Percentiles rank a stretch among this genome's conserved stretches.
phyloP scores from a whole-genome alignment of 441 rosid species.

The Daphne laureola region DNA sequence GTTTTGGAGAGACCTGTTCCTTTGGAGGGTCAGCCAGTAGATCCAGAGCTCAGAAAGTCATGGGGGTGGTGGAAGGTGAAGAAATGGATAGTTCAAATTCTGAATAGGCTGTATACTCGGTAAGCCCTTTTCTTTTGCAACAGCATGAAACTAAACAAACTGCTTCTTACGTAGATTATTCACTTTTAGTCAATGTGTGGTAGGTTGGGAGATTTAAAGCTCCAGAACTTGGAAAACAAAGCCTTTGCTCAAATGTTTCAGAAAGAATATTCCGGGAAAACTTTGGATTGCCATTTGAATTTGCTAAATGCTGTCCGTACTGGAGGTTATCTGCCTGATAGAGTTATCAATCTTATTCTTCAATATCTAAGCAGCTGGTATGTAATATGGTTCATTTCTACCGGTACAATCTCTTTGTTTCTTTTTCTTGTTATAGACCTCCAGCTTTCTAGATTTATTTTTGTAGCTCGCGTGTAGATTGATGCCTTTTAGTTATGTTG shows the following conservation, averaged over 20 bases:
- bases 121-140: slow-evolving; percentile 15
- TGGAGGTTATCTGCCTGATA: slow-evolving; percentile 88
- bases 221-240: slow-evolving; percentile 76
- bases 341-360: slow-evolving; percentile 83
- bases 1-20: slow-evolving; percentile 87
- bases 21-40: slow-evolving; percentile 77
- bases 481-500: background rate
- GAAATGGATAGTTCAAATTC: slow-evolving; percentile 89
- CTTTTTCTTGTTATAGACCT: too few species aligned
- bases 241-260: slow-evolving; percentile 86
- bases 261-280: slow-evolving; percentile 78
- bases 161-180: too few species aligned
- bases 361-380: slow-evolving; percentile 89
- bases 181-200: slow-evolving; percentile 1
- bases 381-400: background rate
- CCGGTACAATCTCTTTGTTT: too few species aligned
- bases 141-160: background rate
- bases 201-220: slow-evolving; percentile 90
- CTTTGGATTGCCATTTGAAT: slow-evolving; percentile 83
- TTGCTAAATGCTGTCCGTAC: slow-evolving; percentile 58
- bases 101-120: slow-evolving; percentile 89
- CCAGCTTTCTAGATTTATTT: background rate
- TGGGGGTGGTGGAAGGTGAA: slow-evolving; percentile 99
- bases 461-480: too few species aligned
- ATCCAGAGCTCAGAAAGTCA: slow-evolving; percentile 74